Percentiles rank a stretch among this genome's conserved stretches.
These are phyloP conservation scores for Porodaedalea pini DNA, from an alignment of 1,284 basidiomycete genomes.

Conservation along the genomic window DNA sequence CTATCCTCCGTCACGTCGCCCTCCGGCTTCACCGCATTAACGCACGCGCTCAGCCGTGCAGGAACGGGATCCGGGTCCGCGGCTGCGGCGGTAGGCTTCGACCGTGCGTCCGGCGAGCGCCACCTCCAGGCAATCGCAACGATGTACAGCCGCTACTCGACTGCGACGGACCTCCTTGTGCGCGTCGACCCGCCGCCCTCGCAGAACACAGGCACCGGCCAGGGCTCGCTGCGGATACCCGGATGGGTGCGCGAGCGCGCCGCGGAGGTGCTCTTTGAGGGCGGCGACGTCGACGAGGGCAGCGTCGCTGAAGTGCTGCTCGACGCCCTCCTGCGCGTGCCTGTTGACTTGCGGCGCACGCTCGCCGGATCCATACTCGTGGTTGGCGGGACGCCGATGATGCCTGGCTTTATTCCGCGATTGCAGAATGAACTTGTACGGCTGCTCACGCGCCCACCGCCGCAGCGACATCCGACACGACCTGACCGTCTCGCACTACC, in stretches of 20 bases:
- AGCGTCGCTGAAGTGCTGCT: slow-evolving; percentile 81
- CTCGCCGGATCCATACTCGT: slow-evolving; percentile 82
- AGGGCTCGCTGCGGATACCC: slow-evolving; percentile 82
- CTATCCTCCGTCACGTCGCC: slow-evolving; percentile 48
- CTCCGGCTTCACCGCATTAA: slow-evolving; percentile 57
- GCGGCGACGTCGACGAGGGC: slow-evolving; percentile 81
- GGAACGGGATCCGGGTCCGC: slow-evolving; percentile 24
- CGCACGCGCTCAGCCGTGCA: slow-evolving; percentile 33
- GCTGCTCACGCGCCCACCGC: slow-evolving; percentile 31
- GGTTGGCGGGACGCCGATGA: slow-evolving; percentile 84
- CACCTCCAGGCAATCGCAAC: slow-evolving; percentile 61
- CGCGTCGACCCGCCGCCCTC: slow-evolving; percentile 59
- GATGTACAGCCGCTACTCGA: slow-evolving; percentile 70
- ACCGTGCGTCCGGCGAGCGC: slow-evolving; percentile 38
- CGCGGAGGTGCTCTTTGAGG: slow-evolving; percentile 87
- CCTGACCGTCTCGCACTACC: slow-evolving; percentile 43
- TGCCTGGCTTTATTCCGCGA: slow-evolving; percentile 89
- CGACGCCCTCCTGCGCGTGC: slow-evolving; percentile 78
- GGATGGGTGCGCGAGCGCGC: slow-evolving; percentile 94
- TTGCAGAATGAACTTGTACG: slow-evolving; percentile 73
- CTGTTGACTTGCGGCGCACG: slow-evolving; percentile 82
- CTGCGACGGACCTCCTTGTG: slow-evolving; percentile 66
- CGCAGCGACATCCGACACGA: slow-evolving; percentile 30
- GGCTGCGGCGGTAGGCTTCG: slow-evolving; percentile 26
- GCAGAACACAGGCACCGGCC: slow-evolving; percentile 59